Evolutionary conservation across 2,329 filamentous ascomycete species (phyloP).

Genomic region (Albophoma yamanashiensis): DNA sequence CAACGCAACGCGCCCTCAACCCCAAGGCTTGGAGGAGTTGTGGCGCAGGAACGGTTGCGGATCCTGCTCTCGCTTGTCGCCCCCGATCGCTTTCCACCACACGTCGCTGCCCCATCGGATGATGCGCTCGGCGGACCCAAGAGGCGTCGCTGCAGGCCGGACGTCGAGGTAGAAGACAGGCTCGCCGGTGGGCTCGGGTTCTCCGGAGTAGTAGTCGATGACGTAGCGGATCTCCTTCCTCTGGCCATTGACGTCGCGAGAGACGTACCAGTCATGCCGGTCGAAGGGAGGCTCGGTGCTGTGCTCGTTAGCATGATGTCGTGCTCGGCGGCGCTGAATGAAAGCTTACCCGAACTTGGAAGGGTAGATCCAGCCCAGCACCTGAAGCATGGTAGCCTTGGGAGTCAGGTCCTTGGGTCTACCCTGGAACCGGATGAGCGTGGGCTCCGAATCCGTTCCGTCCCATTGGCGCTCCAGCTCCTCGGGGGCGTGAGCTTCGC

Average conservation of each 20-base stretch:
- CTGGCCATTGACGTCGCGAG: conserved; percentile 56
- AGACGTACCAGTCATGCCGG: conserved; percentile 93
- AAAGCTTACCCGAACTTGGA: conserved; percentile 59
- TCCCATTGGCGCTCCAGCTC: conserved; percentile 39
- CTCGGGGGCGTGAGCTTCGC: conserved; percentile 51
- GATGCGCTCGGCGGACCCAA: conserved; percentile 67
- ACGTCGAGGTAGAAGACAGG: conserved; percentile 96
- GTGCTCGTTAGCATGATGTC: conserved; percentile 1
- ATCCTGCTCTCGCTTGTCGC: conserved; percentile 43
- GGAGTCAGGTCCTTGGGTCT: conserved; percentile 83
- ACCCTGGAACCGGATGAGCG: conserved; percentile 78
- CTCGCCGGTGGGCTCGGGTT: conserved; percentile 72
- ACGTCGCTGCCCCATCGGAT: conserved; percentile 87
- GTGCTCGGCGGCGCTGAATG: not conserved
- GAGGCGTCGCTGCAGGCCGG: conserved; percentile 75
- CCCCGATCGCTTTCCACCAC: conserved; percentile 84
- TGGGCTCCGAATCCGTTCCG: conserved; percentile 50
- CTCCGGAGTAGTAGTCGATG: conserved; percentile 90
- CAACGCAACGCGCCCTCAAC: not conserved
- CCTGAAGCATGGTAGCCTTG: conserved; percentile 75
- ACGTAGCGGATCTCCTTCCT: conserved; percentile 80
- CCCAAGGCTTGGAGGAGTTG: conserved; percentile 8
- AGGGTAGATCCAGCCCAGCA: conserved; percentile 71
- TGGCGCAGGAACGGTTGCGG: conserved; percentile 22
- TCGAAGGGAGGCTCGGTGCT: conserved; percentile 85